phyloP scores from a whole-genome alignment of 768 basidiomycete genomes.

The Polyporus arcularius region DNA sequence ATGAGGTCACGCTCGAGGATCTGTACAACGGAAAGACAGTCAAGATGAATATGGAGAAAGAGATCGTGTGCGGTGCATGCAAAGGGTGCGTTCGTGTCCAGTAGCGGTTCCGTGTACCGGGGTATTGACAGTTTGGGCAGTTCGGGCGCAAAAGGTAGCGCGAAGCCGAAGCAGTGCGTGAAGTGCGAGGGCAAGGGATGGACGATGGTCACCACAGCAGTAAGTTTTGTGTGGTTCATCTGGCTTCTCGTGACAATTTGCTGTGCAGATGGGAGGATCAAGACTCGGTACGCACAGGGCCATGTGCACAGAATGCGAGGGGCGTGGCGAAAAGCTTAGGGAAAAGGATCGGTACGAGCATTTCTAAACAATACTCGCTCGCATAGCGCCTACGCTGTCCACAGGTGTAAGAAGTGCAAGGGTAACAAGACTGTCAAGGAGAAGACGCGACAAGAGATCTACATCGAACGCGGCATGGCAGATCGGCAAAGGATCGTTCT shows the following conservation, averaged over 20 bases:
- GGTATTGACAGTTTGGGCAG: conserved; percentile 38
- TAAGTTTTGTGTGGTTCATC: conserved; percentile 19
- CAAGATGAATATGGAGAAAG: conserved; percentile 87
- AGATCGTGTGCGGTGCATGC: conserved; percentile 75
- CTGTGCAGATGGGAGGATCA: conserved; percentile 43
- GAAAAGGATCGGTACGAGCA: conserved; percentile 77
- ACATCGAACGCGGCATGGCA: conserved; percentile 84
- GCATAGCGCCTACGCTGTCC: neutral
- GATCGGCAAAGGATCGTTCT: conserved; percentile 85
- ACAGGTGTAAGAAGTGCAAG: conserved; percentile 95
- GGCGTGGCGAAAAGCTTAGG: conserved; percentile 67
- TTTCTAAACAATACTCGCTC: neutral
- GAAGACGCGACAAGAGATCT: conserved; percentile 86
- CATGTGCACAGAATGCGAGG: conserved; percentile 70
- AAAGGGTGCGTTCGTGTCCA: conserved; percentile 58
- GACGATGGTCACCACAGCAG: conserved; percentile 60
- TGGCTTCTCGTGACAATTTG: conserved; percentile 1
- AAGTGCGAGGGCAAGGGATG: conserved; percentile 86
- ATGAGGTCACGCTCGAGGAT: conserved; percentile 89
- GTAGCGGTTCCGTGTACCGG: neutral
- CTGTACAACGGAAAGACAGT: conserved; percentile 89
- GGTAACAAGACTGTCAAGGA: conserved; percentile 82
- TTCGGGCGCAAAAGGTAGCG: conserved; percentile 77
- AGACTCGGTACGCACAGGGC: conserved; percentile 52
- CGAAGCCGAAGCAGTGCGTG: conserved; percentile 82